A percentile compares a stretch with the other conserved stretches of the same genome.
Evolutionary conservation across 2,329 filamentous ascomycete genomes (phyloP).

Genomic region (Penicillium sp.): DNA sequence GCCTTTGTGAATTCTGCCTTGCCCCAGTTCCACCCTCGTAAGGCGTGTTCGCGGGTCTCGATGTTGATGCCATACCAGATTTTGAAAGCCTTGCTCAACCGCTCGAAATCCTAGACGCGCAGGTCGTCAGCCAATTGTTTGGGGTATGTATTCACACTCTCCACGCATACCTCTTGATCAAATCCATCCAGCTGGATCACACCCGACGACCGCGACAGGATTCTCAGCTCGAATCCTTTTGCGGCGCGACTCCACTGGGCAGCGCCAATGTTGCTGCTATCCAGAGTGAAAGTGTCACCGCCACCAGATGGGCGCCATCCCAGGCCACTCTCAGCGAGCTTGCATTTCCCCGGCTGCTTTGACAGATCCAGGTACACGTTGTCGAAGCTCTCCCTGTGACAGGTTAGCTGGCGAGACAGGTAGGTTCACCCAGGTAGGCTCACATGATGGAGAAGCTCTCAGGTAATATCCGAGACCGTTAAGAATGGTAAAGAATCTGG

Average conservation of each 20-base stretch:
- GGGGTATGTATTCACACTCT: no score
- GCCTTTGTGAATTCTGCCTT: slow-evolving; percentile 96
- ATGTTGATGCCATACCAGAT: slow-evolving; percentile 95
- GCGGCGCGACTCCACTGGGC: slow-evolving; percentile 95
- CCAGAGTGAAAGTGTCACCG: slow-evolving; percentile 90
- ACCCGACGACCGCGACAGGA: slow-evolving; percentile 77
- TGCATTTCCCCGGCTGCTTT: slow-evolving; percentile 86
- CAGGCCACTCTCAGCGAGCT: slow-evolving; percentile 89
- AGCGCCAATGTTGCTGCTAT: slow-evolving; percentile 76
- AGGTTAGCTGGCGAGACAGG: slow-evolving; percentile 11
- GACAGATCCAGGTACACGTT: slow-evolving; percentile 96
- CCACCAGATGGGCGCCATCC: slow-evolving; percentile 90
- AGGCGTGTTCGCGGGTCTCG: slow-evolving; percentile 87
- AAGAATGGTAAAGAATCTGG: neutral
- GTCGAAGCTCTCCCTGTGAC: slow-evolving; percentile 81
- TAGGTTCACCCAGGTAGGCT: slow-evolving; percentile 11
- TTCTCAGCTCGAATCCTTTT: slow-evolving; percentile 90
- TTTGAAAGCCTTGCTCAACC: slow-evolving; percentile 89
- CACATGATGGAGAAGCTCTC: slow-evolving; percentile 37
- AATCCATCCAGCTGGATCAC: slow-evolving; percentile 95
- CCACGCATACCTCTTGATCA: slow-evolving; percentile 66
- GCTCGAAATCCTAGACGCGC: slow-evolving; percentile 72
- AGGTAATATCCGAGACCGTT: neutral
- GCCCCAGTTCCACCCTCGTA: slow-evolving; percentile 99
- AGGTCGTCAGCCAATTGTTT: neutral